Percentiles rank a stretch among this genome's conserved stretches.
Conservation (phyloP, 1,284 basidiomycete genomes). For the Pterulicium gracile region DNA sequence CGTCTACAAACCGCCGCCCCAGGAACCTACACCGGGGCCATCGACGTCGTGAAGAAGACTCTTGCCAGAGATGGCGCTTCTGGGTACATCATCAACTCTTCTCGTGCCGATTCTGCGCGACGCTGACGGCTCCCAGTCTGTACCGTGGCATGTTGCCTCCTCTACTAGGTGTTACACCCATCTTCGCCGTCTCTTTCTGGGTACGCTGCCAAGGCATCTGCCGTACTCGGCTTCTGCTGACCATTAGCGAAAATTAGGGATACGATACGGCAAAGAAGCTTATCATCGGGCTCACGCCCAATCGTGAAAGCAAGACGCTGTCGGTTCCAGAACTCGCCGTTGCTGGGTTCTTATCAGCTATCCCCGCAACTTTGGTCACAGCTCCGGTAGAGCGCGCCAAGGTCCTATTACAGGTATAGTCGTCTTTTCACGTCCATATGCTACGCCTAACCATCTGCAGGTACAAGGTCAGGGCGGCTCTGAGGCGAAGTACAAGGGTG, state of each 20-base stretch:
- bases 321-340: constrained; percentile 79
- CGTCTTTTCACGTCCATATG: neutral
- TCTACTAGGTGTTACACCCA: constrained; percentile 92
- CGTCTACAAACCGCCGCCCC: constrained; percentile 88
- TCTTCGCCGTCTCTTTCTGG: constrained; percentile 99
- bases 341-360: constrained; percentile 91
- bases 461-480: constrained; percentile 82
- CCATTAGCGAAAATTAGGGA: constrained; percentile 56
- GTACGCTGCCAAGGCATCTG: constrained; percentile 35
- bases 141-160: constrained; percentile 98
- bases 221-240: no score
- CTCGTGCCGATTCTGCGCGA: neutral
- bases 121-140: constrained; percentile 38
- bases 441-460: constrained; percentile 27
- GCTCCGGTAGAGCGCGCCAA: constrained; percentile 97
- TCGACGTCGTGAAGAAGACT: constrained; percentile 91
- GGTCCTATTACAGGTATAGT: constrained; percentile 78
- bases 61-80: constrained; percentile 81
- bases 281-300: constrained; percentile 64
- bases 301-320: constrained; percentile 54
- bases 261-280: constrained; percentile 92
- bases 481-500: constrained; percentile 78
- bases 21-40: constrained; percentile 84
- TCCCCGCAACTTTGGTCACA: constrained; percentile 87
- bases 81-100: constrained; percentile 47